Base-by-base conservation (phyloP, 2,329 filamentous ascomycete genomes). In the Sporothrix brunneoviolacea region DNA sequence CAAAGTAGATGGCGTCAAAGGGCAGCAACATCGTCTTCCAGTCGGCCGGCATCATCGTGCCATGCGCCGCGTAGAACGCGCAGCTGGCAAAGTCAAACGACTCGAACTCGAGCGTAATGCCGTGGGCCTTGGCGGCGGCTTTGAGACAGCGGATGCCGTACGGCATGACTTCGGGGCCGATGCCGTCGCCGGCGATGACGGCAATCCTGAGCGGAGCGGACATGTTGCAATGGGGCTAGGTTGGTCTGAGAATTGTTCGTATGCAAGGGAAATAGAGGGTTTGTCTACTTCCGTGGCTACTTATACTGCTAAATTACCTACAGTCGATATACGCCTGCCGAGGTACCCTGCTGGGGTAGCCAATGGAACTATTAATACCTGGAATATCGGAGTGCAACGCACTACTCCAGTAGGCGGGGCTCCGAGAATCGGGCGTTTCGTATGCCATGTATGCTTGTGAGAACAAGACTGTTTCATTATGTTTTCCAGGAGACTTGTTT, bases 81-180 rank as follows among this genome's bases (percentile, higher is more conserved):
- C 80, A 84, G 57, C 77, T 81, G 83, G 82, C 86, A 41, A 41
- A 41, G 62, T 84, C 80, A 58, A 77, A 83, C 56, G 81, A 68
- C 37, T 72, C 74, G 60, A 86, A 86, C 10, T 78, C 66, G 0
- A 88, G 68, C 8, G 74, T 68, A 63, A 88, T 87, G 0, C 75
- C 73, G 35, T 75, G 70, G 2, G 74, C 68, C 30, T 70, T 61
- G 8, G 47, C 45, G 54, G 38, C 59, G 45, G 53, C 65, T 57
- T 65, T 59, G 16, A 68, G 60, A 36, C 66, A 61, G 37, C 60
- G 61, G n/a, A 68, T 63, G 39, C 64, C 61, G 45, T 65, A 65
- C 53, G 65, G 61, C 40, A 68, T 65, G 9, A 59, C 59, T 18
- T 67, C 61, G 12, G 66, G 57, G 16, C 61, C 61, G 19, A 67